Percentiles rank a stretch among this genome's conserved stretches.
Evolutionary conservation across 306 rosid genomes (phyloP).

Genomic region (Amphicarpaea edgeworthii): DNA sequence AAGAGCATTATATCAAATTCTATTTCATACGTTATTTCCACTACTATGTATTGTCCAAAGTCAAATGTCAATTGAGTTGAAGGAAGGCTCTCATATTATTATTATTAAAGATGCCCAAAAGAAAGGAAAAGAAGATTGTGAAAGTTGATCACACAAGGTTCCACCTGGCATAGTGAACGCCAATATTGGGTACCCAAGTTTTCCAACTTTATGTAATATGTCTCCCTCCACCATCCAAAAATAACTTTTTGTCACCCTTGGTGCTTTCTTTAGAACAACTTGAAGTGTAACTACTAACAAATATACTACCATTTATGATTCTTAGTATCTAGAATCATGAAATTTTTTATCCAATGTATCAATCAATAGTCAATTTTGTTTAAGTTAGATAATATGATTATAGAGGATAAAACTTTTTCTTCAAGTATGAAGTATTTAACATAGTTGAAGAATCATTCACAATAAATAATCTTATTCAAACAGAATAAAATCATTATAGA

Average conservation of each 20-base stretch:
- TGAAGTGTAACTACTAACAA: slow-evolving; percentile 36
- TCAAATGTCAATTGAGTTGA: slow-evolving; percentile 42
- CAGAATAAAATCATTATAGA: no score
- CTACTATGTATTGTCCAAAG: slow-evolving; percentile 31
- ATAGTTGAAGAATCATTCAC: no score
- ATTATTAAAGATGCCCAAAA: slow-evolving; percentile 42
- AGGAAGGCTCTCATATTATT: slow-evolving; percentile 28
- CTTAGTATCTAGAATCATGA: slow-evolving; percentile 30
- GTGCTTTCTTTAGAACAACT: background rate
- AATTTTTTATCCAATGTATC: no score
- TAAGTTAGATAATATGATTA: no score
- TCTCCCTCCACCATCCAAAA: slow-evolving; percentile 48
- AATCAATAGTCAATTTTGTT: no score
- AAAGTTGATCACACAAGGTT: slow-evolving; percentile 42
- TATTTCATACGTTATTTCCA: slow-evolving; percentile 17
- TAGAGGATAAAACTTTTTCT: no score
- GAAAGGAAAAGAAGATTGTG: slow-evolving; percentile 45
- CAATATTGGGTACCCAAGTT: slow-evolving; percentile 27
- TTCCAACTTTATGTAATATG: slow-evolving; percentile 44
- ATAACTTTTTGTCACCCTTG: slow-evolving; percentile 40
- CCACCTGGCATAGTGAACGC: slow-evolving; percentile 37
- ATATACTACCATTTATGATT: slow-evolving; percentile 8
- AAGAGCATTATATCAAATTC: background rate
- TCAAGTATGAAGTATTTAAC: no score
- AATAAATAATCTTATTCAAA: no score